Percentiles rank a stretch among this genome's conserved stretches.
Conservation (phyloP, 495 filamentous ascomycete genomes). For the Penicillium arizonense region DNA sequence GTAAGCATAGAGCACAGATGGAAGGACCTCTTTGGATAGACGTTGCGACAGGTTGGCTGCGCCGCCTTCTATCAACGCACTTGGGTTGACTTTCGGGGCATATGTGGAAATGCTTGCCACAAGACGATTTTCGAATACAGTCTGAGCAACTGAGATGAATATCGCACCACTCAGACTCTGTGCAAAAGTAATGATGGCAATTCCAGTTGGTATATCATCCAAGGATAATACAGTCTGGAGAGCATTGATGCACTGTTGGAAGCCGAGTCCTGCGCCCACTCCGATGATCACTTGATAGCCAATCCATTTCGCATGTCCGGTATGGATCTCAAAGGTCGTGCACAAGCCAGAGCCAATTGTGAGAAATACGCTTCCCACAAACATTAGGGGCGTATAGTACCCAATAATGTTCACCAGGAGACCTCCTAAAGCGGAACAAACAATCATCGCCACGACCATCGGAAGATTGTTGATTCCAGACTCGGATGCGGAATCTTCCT, state of each 20-base stretch:
- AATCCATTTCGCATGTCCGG: constrained; percentile 59
- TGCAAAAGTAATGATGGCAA: constrained; percentile 64
- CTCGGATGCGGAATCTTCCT: constrained; percentile 61
- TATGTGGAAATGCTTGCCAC: constrained; percentile 50
- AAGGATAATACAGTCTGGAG: constrained; percentile 64
- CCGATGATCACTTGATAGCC: constrained; percentile 74
- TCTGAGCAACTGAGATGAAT: constrained; percentile 74
- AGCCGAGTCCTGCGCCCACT: constrained; percentile 63
- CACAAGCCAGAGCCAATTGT: constrained; percentile 70
- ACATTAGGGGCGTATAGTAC: constrained; percentile 77
- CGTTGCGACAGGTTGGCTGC: constrained; percentile 60
- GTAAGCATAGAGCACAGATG: constrained; percentile 64
- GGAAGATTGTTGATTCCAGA: constrained; percentile 79
- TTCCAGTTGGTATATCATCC: constrained; percentile 65
- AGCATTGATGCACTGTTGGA: constrained; percentile 68
- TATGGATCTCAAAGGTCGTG: constrained; percentile 59
- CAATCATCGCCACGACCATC: constrained; percentile 61
- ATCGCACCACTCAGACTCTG: constrained; percentile 72
- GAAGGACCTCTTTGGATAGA: constrained; percentile 46
- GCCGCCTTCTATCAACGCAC: constrained; percentile 56
- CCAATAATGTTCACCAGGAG: constrained; percentile 59
- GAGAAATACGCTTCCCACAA: constrained; percentile 53
- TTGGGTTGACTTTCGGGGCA: constrained; percentile 52
- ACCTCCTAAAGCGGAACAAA: constrained; percentile 62
- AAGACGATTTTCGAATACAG: constrained; percentile 72